Base-by-base conservation (phyloP, 2,329 filamentous ascomycete genomes). In the Pestalotiopsis sp. region DNA sequence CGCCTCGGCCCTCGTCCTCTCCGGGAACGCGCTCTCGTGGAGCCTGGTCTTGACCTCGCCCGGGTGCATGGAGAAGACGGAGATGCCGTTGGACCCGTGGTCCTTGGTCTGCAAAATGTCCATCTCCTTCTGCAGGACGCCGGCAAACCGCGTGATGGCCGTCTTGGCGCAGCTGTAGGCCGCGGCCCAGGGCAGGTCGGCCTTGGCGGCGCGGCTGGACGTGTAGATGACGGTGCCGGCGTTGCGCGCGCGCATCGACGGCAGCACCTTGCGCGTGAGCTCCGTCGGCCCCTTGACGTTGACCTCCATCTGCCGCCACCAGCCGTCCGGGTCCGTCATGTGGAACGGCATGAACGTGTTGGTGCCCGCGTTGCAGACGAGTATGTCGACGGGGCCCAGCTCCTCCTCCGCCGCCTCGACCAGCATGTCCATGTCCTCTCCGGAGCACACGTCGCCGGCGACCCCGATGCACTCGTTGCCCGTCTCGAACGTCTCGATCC, bases 101-200 rank as follows among this genome's bases (percentile, higher is more conserved):
- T 58, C 45, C 27, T 36, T 20, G 12, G 49, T 27, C 64, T 66
- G 64, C 11, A 66, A 11, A 0, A 57, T 57, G 23, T 66, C 64
- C 64, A 66, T 13, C 31, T 66, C 64, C 27, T 36, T 58, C 45
- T 66, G 64, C 14, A 66, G 45, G 2, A 58, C 49, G 12, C 64
- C 64, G 11, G 45, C 64, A 20, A 66, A 66, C 9, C 64, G 64
- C 49, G 64, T 66, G 25, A 66, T 66, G 49, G 64, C 64, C 3
- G 64, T 66, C 49, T 66, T 66, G 31, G 64, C 45, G 31, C 64
- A 66, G 38, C 49, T 66, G 49, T 66, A 66, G 11, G 64, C 64
- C 4, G 64, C n/a, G 12, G 64, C 49, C 64, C 64, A 66, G 4
- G 64, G 64, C 27, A 66, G 49, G 27, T 66, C 64, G 13, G 64